These are phyloP conservation scores for Viola pubescens DNA, from an alignment of 441 rosid genomes.

Conservation along the genomic window DNA sequence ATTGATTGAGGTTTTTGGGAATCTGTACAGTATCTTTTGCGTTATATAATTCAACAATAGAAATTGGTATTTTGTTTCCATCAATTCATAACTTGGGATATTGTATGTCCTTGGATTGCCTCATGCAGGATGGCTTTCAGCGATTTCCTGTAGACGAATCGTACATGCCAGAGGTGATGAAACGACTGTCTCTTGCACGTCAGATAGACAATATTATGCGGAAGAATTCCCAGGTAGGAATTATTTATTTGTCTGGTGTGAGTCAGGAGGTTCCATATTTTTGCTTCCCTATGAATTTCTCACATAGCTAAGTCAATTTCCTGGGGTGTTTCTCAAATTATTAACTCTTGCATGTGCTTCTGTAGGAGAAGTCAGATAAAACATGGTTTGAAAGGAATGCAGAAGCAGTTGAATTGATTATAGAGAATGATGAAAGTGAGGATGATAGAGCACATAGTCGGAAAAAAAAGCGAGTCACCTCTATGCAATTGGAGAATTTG, in stretches of 20 bases:
- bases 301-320: not conserved
- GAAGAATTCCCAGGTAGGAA: conserved; percentile 72
- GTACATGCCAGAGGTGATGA: conserved; percentile 87
- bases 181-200: conserved; percentile 78
- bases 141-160: conserved; percentile 79
- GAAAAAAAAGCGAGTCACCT: conserved; percentile 56
- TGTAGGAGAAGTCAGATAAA: conserved; percentile 68
- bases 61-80: not conserved
- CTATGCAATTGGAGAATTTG: conserved; percentile 49
- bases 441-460: conserved; percentile 65
- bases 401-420: conserved; percentile 53
- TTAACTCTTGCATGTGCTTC: conserved; percentile 8
- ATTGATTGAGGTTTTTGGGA: not conserved
- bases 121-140: conserved; percentile 66
- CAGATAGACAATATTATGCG: conserved; percentile 76
- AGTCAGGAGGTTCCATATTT: not conserved
- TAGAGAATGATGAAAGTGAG: conserved; percentile 78
- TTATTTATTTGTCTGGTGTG: conserved; percentile 6
- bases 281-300: not conserved
- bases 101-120: conserved; percentile 7
- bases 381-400: conserved; percentile 85
- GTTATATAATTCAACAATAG: conserved; percentile 5
- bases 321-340: conserved; percentile 1
- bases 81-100: not conserved
- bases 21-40: conserved; percentile 4